Base-by-base conservation (phyloP, 2,329 filamentous ascomycete species). In the Neonectria coccinea region DNA sequence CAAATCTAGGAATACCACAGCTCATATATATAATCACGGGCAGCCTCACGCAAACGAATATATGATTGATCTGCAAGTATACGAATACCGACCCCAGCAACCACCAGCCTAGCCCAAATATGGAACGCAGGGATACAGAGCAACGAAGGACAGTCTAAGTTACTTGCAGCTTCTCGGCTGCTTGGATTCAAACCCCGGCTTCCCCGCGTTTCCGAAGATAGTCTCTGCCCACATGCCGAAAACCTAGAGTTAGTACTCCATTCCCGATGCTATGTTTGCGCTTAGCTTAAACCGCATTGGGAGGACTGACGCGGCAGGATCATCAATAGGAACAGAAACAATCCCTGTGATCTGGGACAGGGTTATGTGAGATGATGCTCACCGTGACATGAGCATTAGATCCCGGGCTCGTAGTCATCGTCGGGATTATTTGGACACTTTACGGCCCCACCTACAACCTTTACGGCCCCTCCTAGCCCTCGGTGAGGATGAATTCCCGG, bases 131-230 rank as follows among this genome's bases (percentile, higher is more conserved):
- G 45, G 25, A 50, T 18, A 11, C 25, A 6, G 14, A 27, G 42
- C 22, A 22, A 22, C 4, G 22, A 22, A 4, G 11, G 11, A 45
- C 12, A 25, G 29, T 31, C 29, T 31, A 22, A 22, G 22, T 22
- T 22, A 31, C 42, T 6, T n/a, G 45, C 45, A 50, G 16, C 25
- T n/a, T 4, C 16, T n/a, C 10, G 45, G 25, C 25, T 22, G 16
- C 22, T 10, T 16, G 8, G 45, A 50, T 29, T 6, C 14, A 31
- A 50, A 31, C 45, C 45, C 25, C 12, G 10, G 25, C 45, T 50
- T 50, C 45, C 45, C 45, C 45, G 25, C 45, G 45, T 50, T 50
- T 31, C 45, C 45, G 45, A 50, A 50, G 25, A 11, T 2, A 31
- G 7, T 29, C 9, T 18, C 25, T 10, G 14, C 12, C 45, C 45